A percentile compares a stretch with the other conserved stretches of the same genome.
Evolutionary conservation across 768 basidiomycete genomes (phyloP).

Genomic region (Boletellus emodensis): DNA sequence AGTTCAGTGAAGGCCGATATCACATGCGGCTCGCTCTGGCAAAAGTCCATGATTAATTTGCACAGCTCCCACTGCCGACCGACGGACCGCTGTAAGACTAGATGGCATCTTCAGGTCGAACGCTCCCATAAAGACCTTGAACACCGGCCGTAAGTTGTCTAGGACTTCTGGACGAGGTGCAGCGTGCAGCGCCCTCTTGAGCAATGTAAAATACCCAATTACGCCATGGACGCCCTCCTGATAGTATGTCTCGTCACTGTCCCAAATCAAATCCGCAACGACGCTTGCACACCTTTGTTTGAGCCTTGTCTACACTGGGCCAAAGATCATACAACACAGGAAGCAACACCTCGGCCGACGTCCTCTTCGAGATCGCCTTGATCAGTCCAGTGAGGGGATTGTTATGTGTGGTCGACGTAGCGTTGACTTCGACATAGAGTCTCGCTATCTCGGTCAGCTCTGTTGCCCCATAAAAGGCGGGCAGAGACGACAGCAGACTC

Average conservation of each 20-base stretch:
- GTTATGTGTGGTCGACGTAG: constrained; percentile 6
- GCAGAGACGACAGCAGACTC: constrained; percentile 68
- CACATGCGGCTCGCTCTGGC: constrained; percentile 49
- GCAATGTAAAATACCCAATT: constrained; percentile 58
- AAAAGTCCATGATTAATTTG: neutral
- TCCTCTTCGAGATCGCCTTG: constrained; percentile 66
- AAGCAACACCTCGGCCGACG: constrained; percentile 63
- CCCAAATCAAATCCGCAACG: neutral
- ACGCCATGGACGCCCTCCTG: constrained; percentile 27
- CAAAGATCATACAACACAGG: constrained; percentile 61
- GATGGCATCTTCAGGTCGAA: constrained; percentile 51
- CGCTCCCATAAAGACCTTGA: constrained; percentile 75
- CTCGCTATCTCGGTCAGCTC: constrained; percentile 57
- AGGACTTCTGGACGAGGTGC: constrained; percentile 62
- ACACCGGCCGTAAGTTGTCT: constrained; percentile 61
- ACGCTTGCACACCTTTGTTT: constrained; percentile 34
- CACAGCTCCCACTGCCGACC: neutral
- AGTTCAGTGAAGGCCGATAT: constrained; percentile 82
- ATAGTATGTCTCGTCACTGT: neutral
- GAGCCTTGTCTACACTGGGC: constrained; percentile 36
- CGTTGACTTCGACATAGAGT: constrained; percentile 49
- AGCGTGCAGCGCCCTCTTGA: constrained; percentile 61
- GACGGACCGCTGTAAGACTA: constrained; percentile 27
- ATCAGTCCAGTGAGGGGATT: constrained; percentile 42
- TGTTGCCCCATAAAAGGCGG: constrained; percentile 70